Evolutionary conservation across 441 rosid species (phyloP).

Genomic region (Populus trichocarpa): DNA sequence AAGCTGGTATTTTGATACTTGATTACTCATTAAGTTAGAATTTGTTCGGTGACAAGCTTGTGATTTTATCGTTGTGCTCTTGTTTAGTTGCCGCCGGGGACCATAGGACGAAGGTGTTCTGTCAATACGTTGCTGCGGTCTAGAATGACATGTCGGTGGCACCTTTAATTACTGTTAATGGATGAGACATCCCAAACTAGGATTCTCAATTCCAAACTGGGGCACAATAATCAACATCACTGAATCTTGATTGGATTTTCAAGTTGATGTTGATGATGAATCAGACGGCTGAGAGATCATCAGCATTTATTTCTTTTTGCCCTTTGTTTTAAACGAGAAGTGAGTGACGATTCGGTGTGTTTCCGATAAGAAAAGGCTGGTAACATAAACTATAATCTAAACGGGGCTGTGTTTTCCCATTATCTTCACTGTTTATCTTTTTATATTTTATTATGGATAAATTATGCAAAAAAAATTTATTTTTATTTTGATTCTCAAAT

Average conservation of each 20-base stretch:
- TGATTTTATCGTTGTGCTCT: too few relatives aligned
- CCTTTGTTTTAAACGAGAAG: neutral
- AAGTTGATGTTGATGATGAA: neutral
- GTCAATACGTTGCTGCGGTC: neutral
- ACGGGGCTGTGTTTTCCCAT: too few relatives aligned
- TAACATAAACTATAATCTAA: too few relatives aligned
- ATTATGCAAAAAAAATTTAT: too few relatives aligned
- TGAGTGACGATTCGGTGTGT: neutral
- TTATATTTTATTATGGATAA: too few relatives aligned
- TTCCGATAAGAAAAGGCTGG: too few relatives aligned
- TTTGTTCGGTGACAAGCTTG: too few relatives aligned
- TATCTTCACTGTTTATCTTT: too few relatives aligned
- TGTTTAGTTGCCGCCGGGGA: too few relatives aligned
- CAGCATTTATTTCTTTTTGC: neutral
- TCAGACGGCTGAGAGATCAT: neutral
- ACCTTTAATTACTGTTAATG: neutral
- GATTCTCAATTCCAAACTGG: neutral
- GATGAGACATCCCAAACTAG: neutral
- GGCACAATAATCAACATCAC: neutral
- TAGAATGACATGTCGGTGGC: neutral
- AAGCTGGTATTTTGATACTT: neutral
- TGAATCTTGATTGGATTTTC: neutral
- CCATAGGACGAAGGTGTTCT: neutral
- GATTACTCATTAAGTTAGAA: too few relatives aligned
- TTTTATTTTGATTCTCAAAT: too few relatives aligned